These are phyloP conservation scores for Amesomyces nigricolor DNA, from an alignment of 2,329 filamentous ascomycete genomes.

Conservation along the genomic window DNA sequence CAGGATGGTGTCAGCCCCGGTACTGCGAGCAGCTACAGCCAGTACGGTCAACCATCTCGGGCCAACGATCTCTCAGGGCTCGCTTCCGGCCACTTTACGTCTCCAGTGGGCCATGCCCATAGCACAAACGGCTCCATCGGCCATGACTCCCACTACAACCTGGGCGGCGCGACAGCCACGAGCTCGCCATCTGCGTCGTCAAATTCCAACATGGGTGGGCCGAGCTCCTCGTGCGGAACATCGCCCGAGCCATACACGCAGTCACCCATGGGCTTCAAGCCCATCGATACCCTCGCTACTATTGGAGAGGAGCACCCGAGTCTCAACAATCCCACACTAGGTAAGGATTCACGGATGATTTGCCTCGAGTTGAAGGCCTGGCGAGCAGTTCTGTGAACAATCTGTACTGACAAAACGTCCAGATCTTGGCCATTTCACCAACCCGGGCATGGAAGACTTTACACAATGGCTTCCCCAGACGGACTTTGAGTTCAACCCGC, in stretches of 20 bases:
- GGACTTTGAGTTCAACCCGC: conserved; percentile 80
- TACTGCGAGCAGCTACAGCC: conserved; percentile 33
- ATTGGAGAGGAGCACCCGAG: conserved; percentile 62
- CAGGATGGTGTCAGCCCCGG: conserved; percentile 32
- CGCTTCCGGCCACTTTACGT: conserved; percentile 52
- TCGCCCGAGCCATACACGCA: conserved; percentile 71
- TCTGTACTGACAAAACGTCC: conserved; percentile 11
- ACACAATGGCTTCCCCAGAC: conserved; percentile 73
- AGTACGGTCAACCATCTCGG: conserved; percentile 31
- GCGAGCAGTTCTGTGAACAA: background rate
- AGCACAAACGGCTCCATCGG: conserved; percentile 42
- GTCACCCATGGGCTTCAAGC: conserved; percentile 62
- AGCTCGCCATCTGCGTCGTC: conserved; percentile 61
- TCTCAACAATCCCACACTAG: conserved; percentile 43
- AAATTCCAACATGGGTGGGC: conserved; percentile 49
- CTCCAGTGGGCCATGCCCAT: conserved; percentile 43
- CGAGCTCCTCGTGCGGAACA: conserved; percentile 65
- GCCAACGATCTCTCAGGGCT: conserved; percentile 50
- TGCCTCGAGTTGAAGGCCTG: background rate
- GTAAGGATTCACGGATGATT: conserved; percentile 13
- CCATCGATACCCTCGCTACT: conserved; percentile 56
- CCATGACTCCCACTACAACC: conserved; percentile 46
- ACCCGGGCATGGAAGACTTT: conserved; percentile 51
- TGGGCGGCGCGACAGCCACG: conserved; percentile 47
- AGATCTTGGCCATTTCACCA: conserved; percentile 37